Conservation (phyloP, 768 basidiomycete species). For the Asterophora lycoperdoides region DNA sequence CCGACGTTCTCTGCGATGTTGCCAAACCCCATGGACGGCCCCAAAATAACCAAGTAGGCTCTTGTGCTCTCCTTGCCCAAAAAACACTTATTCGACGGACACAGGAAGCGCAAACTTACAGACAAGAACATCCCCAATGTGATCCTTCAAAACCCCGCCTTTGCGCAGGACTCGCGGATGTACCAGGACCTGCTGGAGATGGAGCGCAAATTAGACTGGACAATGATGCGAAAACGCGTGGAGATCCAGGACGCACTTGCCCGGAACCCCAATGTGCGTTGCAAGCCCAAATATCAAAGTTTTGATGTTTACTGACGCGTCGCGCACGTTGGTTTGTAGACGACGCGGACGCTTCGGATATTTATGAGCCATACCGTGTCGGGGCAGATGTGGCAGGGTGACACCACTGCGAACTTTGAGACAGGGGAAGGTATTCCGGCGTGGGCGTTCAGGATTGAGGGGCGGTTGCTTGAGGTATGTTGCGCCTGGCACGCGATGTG, state of each 20-base stretch:
- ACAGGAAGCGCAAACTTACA: constrained; percentile 72
- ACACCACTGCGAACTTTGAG: constrained; percentile 54
- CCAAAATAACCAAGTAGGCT: too few species aligned
- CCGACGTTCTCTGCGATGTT: background rate
- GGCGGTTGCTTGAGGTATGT: constrained; percentile 75
- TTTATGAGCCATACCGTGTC: constrained; percentile 88
- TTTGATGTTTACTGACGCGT: constrained; percentile 10
- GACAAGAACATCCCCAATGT: constrained; percentile 78
- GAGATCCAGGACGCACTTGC: constrained; percentile 89
- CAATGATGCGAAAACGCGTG: constrained; percentile 82
- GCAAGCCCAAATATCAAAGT: background rate
- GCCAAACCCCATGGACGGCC: background rate
- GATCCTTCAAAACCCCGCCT: constrained; percentile 68
- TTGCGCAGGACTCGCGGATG: constrained; percentile 78
- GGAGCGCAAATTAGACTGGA: constrained; percentile 94
- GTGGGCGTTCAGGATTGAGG: constrained; percentile 86
- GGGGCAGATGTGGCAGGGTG: constrained; percentile 79
- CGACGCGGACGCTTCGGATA: constrained; percentile 76
- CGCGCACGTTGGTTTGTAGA: constrained; percentile 38
- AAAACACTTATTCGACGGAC: too few species aligned
- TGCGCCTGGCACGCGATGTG: background rate
- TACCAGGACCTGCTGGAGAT: constrained; percentile 83
- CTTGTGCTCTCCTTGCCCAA: too few species aligned
- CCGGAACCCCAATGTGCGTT: constrained; percentile 61
- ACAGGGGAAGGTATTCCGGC: constrained; percentile 88